phyloP scores from a whole-genome alignment of 768 basidiomycete species.

The Amanita jacksonii region DNA sequence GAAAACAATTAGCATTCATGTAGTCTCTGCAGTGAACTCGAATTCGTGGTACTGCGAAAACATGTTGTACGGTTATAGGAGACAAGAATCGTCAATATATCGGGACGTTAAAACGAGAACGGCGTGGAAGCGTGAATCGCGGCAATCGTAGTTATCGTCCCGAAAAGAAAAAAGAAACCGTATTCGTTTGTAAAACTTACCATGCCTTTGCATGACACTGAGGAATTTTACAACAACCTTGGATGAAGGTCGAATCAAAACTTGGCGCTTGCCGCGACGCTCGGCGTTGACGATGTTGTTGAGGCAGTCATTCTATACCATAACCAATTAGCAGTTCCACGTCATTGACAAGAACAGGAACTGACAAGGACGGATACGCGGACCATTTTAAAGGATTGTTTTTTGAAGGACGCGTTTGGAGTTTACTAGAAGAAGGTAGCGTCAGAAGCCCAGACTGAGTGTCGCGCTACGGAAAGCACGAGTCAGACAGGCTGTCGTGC shows the following conservation, averaged over 20 bases:
- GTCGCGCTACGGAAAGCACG: slow-evolving; percentile 75
- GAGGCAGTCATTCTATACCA: slow-evolving; percentile 40
- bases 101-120: slow-evolving; percentile 81
- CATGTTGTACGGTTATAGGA: slow-evolving; percentile 54
- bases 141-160: slow-evolving; percentile 84
- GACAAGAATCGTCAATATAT: slow-evolving; percentile 41
- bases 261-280: slow-evolving; percentile 98
- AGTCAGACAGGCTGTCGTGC: slow-evolving; percentile 54
- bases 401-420: slow-evolving; percentile 13
- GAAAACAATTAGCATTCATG: slow-evolving; percentile 21
- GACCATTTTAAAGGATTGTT: slow-evolving; percentile 52
- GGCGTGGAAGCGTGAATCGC: slow-evolving; percentile 48
- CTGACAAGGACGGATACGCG: slow-evolving; percentile 81
- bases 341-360: slow-evolving; percentile 24
- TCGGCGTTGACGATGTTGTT: slow-evolving; percentile 99
- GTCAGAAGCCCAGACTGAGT: slow-evolving; percentile 67
- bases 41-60: slow-evolving; percentile 26
- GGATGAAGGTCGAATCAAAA: slow-evolving; percentile 92
- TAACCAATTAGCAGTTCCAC: neutral
- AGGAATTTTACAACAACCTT: slow-evolving; percentile 98
- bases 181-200: slow-evolving; percentile 43
- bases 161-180: slow-evolving; percentile 24
- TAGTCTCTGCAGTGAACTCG: slow-evolving; percentile 51
- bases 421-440: slow-evolving; percentile 15
- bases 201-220: slow-evolving; percentile 98